Evolutionary conservation across 176 grass and related monocot species (phyloP), one percentile per base, ranked within the genome.

Genomic region (Aegilops umbellulata): DNA sequence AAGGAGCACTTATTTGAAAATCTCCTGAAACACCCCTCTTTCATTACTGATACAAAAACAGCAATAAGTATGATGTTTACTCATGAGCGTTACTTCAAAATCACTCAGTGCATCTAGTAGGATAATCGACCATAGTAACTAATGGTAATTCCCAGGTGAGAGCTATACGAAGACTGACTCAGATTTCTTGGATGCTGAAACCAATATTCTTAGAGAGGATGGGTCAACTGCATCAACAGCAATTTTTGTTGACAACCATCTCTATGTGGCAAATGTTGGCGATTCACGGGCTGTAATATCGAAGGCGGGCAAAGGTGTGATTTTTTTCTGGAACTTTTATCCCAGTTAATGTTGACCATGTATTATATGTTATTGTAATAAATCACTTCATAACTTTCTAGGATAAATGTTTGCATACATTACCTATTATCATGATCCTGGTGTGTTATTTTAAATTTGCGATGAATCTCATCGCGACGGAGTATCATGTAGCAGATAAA

Each of bases 241-340:
- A 67, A 60, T 97, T 80, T 84, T 97, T 16, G 73, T 97, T 81
- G 92, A 81, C 70, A 97, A 90, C 69, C 89, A 86, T 76, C 83
- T 97, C 24, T 97, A 82, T 82, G 95, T 97, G 72, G 95, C 90
- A 41, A 97, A 97, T 93, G 92, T 97, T 91, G 95, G 95, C 47
- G 95, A 97, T 86, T 94, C 95, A 83, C 90, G 95, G 65, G 84
- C 92, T 83, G 82, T 97, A 60, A 84, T 97, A 81, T 97, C 95
- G 74, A 94, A 90, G 73, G 90, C 90, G 35, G 95, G 95, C 70
- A 93, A 97, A 93, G 95, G 95, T 97, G 63, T 10, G 23, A 7
- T 80, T 89, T 75, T 31, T 80, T 60, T 62, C 29, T 5, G 25
- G 61, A 27, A 66, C 26, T 65, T 69, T 49, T 74, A 2, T 71